Evolutionary conservation across 176 grass and related monocot genomes (phyloP), one percentile per base, ranked within the genome.

Genomic region (Rhynchospora breviuscula): DNA sequence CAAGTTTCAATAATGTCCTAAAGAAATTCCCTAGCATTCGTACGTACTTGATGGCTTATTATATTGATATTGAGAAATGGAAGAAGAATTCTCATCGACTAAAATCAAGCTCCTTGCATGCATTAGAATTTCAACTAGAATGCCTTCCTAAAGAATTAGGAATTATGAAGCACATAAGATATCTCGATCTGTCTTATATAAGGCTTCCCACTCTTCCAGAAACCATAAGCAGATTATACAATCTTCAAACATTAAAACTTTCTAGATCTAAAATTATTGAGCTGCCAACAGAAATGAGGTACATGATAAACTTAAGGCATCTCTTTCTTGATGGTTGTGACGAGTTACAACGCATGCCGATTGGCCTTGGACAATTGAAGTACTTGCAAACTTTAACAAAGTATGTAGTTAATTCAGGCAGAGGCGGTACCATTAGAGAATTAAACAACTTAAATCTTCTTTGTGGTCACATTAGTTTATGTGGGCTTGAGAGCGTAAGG

Each of bases 191-290:
- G 1, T 8, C 35, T 40, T 40, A 9, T 23, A 23, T 26, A 1
- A 1, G 7, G 8, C 21, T 70, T 52, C 19, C 15, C 8, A 75
- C 18, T 10, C 51, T 87, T 8, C 79, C 79, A 44, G 23, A 53
- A 54, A 63, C 80, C 7, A 29, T 79, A n/a, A 64, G 45, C 17
- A 40, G 40, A 6, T 73, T 84, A 31, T 88, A 83, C 67, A 84
- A 78, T 51, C 46, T 88, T 33, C 80, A 59, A 53, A 84, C 86
- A 10, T 23, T 83, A 18, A 43, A 70, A 3, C n/a, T 84, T 5
- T 18, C 19, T 33, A 10, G 10, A 49, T 79, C 18, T 61, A 8
- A 18, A 45, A 45, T 45, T 21, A n/a, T 6, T n/a, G 31, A 65
- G 29, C 23, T 65, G 12, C 63, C 63, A 25, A 31, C 26, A 29